phyloP scores from a whole-genome alignment of 2,329 filamentous ascomycete genomes.

The Mycosphaerelloides madeirae region DNA sequence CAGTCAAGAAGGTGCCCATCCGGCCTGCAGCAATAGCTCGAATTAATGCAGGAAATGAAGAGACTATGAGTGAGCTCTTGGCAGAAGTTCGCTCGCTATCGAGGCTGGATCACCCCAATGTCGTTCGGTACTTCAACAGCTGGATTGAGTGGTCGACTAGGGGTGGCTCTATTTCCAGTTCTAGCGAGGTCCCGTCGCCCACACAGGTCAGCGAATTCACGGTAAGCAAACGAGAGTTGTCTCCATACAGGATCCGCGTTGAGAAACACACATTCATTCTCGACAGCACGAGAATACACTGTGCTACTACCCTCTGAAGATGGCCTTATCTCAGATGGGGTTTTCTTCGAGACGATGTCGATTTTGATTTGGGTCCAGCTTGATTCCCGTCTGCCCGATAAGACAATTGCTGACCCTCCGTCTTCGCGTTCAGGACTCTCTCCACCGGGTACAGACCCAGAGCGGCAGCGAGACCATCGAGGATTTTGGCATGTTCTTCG shows the following conservation, averaged over 20 bases:
- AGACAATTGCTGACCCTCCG: too few relatives aligned
- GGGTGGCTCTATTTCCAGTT: conserved; percentile 1
- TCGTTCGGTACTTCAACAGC: conserved; percentile 61
- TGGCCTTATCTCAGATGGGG: too few relatives aligned
- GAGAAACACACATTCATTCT: too few relatives aligned
- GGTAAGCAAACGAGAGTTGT: too few relatives aligned
- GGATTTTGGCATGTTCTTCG: conserved; percentile 16
- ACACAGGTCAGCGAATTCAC: background rate
- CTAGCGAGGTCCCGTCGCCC: conserved; percentile 2
- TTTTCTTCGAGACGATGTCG: too few relatives aligned
- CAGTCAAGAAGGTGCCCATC: conserved; percentile 61
- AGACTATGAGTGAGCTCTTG: conserved; percentile 54
- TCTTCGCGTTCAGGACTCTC: too few relatives aligned
- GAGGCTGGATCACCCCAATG: conserved; percentile 58
- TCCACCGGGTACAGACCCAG: conserved; percentile 16
- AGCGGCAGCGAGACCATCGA: conserved; percentile 12
- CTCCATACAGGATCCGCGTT: too few relatives aligned
- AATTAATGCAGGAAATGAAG: conserved; percentile 42
- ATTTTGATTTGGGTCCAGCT: too few relatives aligned
- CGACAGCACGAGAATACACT: too few relatives aligned
- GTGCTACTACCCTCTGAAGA: too few relatives aligned
- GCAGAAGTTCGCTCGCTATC: conserved; percentile 60
- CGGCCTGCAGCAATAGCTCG: conserved; percentile 41
- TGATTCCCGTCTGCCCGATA: too few relatives aligned
- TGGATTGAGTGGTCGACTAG: conserved; percentile 53